phyloP scores from a whole-genome alignment of 257 asterid genomes.

The Solanum sejunctum region DNA sequence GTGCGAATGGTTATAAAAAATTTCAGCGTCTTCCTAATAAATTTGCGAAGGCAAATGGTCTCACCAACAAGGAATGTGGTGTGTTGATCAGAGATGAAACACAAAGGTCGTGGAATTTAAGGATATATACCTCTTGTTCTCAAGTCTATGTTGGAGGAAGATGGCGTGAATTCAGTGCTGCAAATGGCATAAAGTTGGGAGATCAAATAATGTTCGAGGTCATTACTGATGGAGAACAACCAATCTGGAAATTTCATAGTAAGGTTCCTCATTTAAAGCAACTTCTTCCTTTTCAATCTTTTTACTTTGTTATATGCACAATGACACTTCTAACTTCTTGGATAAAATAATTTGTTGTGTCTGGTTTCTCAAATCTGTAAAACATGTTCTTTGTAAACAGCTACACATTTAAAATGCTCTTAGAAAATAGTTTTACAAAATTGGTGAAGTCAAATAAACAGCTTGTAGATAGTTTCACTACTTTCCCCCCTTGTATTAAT shows the following conservation, averaged over 20 bases:
- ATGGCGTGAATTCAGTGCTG: not conserved
- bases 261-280: not conserved
- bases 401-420: not conserved
- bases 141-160: not conserved
- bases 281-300: not conserved
- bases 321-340: not conserved
- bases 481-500: not conserved
- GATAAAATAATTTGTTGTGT: not conserved
- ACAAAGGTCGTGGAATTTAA: conserved; percentile 4
- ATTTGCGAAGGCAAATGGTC: not conserved
- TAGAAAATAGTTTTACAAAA: not conserved
- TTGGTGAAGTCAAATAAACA: not conserved
- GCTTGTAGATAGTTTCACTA: not conserved
- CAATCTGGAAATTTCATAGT: not conserved
- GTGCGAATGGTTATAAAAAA: not conserved
- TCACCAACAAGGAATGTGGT: not conserved
- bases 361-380: not conserved
- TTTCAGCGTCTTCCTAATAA: not conserved
- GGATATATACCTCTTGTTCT: not conserved
- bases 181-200: not conserved
- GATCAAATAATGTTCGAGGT: not conserved
- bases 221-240: not conserved
- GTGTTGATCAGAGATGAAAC: not conserved
- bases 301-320: not conserved
- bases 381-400: not conserved